phyloP scores from a whole-genome alignment of 257 asterid species.

The Asclepias syriaca region DNA sequence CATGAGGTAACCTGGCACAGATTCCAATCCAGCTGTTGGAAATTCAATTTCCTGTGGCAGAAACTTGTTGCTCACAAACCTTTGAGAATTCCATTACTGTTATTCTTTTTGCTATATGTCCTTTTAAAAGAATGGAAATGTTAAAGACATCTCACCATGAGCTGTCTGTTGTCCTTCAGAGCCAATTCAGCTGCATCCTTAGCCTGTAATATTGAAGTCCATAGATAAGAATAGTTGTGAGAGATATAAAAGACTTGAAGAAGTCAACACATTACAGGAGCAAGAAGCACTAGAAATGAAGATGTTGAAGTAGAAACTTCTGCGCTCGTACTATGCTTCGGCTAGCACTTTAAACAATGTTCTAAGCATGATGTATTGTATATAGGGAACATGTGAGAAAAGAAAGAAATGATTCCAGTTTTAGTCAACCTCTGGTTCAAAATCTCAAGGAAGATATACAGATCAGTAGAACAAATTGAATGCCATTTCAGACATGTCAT shows the following conservation, averaged over 20 bases:
- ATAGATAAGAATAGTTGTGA: slow-evolving; percentile 1
- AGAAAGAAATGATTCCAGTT: neutral
- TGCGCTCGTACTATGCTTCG: neutral
- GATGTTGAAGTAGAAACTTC: neutral
- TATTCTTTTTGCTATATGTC: slow-evolving; percentile 23
- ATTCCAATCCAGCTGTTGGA: slow-evolving; percentile 84
- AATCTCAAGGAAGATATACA: neutral
- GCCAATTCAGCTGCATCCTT: slow-evolving; percentile 71
- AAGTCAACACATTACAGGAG: neutral
- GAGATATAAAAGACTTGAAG: neutral
- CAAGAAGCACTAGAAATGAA: slow-evolving; percentile 1
- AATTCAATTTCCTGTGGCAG: slow-evolving; percentile 90
- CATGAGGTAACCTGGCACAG: slow-evolving; percentile 68
- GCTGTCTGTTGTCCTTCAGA: slow-evolving; percentile 51
- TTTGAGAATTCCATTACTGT: slow-evolving; percentile 27
- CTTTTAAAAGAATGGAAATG: slow-evolving; percentile 8
- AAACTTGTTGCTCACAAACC: slow-evolving; percentile 72
- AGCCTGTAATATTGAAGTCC: slow-evolving; percentile 45
- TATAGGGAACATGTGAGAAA: neutral
- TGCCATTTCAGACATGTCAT: neutral
- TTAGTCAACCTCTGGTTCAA: neutral
- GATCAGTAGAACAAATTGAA: neutral
- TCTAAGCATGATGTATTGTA: neutral
- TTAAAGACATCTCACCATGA: slow-evolving; percentile 57
- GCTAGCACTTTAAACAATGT: neutral